Conservation (phyloP, 768 basidiomycete species). For the Xerocomellus amylosporus region DNA sequence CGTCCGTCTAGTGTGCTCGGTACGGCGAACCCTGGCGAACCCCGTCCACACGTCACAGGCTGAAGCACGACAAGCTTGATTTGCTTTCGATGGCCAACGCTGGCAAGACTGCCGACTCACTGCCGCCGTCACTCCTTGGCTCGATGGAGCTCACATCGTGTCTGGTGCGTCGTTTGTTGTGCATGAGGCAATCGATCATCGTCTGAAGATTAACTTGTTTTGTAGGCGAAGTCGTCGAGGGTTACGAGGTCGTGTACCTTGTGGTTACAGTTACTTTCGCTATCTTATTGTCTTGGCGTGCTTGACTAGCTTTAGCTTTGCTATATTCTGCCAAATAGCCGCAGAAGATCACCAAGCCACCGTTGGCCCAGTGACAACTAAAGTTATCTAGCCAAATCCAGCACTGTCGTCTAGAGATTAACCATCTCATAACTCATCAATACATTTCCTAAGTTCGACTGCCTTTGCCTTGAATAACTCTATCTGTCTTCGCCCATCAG, state of each 20-base stretch:
- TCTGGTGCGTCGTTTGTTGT: conserved; percentile 7
- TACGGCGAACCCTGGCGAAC: too few relatives aligned
- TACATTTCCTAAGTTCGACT: conserved; percentile 36
- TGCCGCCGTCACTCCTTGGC: conserved; percentile 55
- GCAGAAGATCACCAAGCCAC: too few relatives aligned
- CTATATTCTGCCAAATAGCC: too few relatives aligned
- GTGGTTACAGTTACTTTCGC: too few relatives aligned
- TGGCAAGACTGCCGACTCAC: conserved; percentile 83
- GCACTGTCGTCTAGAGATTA: too few relatives aligned
- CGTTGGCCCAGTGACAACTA: too few relatives aligned
- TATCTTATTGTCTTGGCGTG: too few relatives aligned
- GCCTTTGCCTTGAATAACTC: conserved; percentile 46
- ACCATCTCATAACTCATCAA: conserved; percentile 37
- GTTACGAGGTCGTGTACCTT: neutral
- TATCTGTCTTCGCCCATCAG: conserved; percentile 52
- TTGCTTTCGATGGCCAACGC: conserved; percentile 81
- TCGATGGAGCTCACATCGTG: conserved; percentile 14
- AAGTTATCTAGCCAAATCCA: too few relatives aligned
- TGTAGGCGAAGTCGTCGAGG: conserved; percentile 10
- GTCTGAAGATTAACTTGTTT: neutral
- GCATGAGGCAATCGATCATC: neutral
- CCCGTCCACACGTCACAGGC: neutral
- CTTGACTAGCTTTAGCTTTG: too few relatives aligned
- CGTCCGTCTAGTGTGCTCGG: too few relatives aligned
- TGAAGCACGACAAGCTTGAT: conserved; percentile 69